A percentile compares a stretch with the other conserved stretches of the same genome.
Conservation (phyloP, 306 rosid species). For the Carpinus viminea region DNA sequence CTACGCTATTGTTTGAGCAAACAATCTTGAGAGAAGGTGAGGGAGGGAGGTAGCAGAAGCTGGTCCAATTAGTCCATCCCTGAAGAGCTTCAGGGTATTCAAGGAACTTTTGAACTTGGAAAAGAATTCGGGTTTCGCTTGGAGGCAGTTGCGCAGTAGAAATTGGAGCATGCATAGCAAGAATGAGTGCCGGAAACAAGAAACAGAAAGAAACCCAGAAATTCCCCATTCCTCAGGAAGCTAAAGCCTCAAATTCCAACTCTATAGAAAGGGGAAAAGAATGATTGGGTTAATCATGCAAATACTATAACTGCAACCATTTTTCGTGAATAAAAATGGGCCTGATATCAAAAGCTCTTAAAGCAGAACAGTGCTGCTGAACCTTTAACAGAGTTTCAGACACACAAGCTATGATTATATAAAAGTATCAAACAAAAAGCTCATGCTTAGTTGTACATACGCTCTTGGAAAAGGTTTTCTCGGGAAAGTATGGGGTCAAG, state of each 20-base stretch:
- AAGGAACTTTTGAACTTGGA: conserved; percentile 63
- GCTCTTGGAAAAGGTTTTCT: conserved; percentile 28
- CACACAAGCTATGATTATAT: conserved; percentile 1
- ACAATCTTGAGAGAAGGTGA: conserved; percentile 60
- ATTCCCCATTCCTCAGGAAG: conserved; percentile 47
- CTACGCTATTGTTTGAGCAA: conserved; percentile 52
- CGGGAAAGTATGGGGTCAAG: conserved; percentile 8
- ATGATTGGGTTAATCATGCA: conserved; percentile 6
- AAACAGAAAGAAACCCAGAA: conserved; percentile 46
- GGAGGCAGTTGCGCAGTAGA: conserved; percentile 55
- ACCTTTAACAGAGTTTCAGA: not conserved
- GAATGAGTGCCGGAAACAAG: conserved; percentile 36
- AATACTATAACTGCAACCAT: not conserved
- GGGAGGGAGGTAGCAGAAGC: conserved; percentile 66
- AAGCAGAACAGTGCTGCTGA: conserved; percentile 19
- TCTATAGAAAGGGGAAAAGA: conserved; percentile 3
- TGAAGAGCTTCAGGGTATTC: conserved; percentile 72
- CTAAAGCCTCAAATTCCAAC: conserved; percentile 20
- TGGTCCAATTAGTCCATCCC: conserved; percentile 67
- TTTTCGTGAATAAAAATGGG: not conserved
- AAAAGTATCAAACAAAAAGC: conserved; percentile 27
- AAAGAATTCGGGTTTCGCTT: conserved; percentile 56
- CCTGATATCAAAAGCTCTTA: conserved; percentile 14
- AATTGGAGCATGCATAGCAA: conserved; percentile 47
- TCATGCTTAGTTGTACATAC: conserved; percentile 28